Percentiles rank a stretch among this genome's conserved stretches.
These are phyloP conservation scores for Actinomortierella ambigua DNA, from an alignment of 371 early-diverging fungal species.

Conservation along the genomic window DNA sequence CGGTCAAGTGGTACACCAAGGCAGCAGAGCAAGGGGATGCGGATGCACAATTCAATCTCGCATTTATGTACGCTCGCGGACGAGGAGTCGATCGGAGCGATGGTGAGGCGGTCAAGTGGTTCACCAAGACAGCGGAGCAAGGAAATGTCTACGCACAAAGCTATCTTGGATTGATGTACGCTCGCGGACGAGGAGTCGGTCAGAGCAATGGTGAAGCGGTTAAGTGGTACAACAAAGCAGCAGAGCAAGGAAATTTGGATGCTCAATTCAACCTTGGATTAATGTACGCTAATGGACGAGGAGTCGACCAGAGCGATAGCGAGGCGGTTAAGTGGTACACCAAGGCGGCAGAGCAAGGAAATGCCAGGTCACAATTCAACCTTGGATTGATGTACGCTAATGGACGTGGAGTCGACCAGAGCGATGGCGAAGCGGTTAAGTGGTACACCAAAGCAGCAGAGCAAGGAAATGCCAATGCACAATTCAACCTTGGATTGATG, in stretches of 20 bases:
- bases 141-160: too few relatives aligned
- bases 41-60: conserved; percentile 21
- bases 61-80: too few relatives aligned
- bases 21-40: conserved; percentile 16
- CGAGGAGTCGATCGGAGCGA: too few relatives aligned
- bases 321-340: conserved; percentile 14
- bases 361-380: conserved; percentile 37
- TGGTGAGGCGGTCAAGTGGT: too few relatives aligned
- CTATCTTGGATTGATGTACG: conserved; percentile 74
- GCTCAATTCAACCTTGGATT: conserved; percentile 62
- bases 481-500: too few relatives aligned
- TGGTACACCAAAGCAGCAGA: conserved; percentile 16
- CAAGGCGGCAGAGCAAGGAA: conserved; percentile 14
- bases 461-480: conserved; percentile 11
- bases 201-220: conserved; percentile 44
- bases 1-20: conserved; percentile 5
- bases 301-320: conserved; percentile 53
- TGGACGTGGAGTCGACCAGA: conserved; percentile 64
- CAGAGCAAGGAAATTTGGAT: conserved; percentile 11
- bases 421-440: conserved; percentile 31
- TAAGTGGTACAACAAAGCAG: conserved; percentile 11
- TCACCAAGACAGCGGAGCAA: too few relatives aligned
- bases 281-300: conserved; percentile 74
- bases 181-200: conserved; percentile 68
- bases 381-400: conserved; percentile 75